Evolutionary conservation across 306 rosid genomes (phyloP).

Genomic region (Trifolium subterraneum): DNA sequence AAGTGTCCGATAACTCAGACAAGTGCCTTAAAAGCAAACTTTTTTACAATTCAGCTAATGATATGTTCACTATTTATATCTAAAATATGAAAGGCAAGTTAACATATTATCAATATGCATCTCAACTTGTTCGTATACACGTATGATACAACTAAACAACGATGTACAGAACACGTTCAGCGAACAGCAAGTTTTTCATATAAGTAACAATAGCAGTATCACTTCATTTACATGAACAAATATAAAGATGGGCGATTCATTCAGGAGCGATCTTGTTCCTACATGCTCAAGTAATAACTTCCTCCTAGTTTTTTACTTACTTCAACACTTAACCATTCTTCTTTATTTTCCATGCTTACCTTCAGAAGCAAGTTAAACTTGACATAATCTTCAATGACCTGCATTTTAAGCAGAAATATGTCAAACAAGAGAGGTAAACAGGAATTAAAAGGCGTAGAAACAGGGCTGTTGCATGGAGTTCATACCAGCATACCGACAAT

Average conservation of each 20-base stretch:
- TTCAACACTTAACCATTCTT: slow-evolving; percentile 48
- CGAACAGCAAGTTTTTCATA: too few relatives aligned
- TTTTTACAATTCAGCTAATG: background rate
- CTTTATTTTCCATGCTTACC: slow-evolving; percentile 47
- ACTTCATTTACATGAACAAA: background rate
- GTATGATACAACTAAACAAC: too few relatives aligned
- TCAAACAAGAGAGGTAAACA: background rate
- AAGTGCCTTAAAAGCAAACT: too few relatives aligned
- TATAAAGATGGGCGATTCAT: background rate
- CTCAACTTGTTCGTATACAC: too few relatives aligned
- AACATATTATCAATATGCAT: too few relatives aligned
- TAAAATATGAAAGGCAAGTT: background rate
- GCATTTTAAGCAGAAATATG: slow-evolving; percentile 34
- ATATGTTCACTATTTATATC: slow-evolving; percentile 20
- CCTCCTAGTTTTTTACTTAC: slow-evolving; percentile 46
- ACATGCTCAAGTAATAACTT: slow-evolving; percentile 26
- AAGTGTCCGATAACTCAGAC: too few relatives aligned
- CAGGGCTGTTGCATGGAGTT: too few relatives aligned
- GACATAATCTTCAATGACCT: slow-evolving; percentile 59
- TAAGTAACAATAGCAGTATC: too few relatives aligned
- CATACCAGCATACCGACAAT: too few relatives aligned
- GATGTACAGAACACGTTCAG: too few relatives aligned
- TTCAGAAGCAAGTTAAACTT: slow-evolving; percentile 50
- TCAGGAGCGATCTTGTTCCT: slow-evolving; percentile 4
- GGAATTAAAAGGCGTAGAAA: background rate